These are phyloP conservation scores for Aspergillus steynii DNA, from an alignment of 495 filamentous ascomycete species.

Conservation along the genomic window DNA sequence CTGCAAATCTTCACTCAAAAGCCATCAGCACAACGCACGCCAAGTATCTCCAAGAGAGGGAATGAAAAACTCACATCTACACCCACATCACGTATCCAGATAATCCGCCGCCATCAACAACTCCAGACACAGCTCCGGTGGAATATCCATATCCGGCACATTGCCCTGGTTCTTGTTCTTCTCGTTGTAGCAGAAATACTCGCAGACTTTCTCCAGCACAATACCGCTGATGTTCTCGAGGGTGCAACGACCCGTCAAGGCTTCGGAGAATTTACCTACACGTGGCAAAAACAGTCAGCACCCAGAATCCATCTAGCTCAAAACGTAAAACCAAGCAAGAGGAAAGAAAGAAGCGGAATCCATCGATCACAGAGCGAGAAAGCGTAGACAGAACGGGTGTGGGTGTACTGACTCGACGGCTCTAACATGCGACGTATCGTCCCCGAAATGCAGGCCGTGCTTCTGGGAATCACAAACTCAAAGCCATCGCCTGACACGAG, in stretches of 20 bases:
- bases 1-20: slow-evolving; percentile 1
- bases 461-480: slow-evolving; percentile 82
- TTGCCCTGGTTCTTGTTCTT: slow-evolving; percentile 73
- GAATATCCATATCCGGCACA: slow-evolving; percentile 88
- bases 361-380: not conserved
- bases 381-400: not conserved
- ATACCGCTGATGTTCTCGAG: slow-evolving; percentile 78
- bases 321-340: not conserved
- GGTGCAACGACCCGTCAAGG: slow-evolving; percentile 60
- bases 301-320: too few species aligned
- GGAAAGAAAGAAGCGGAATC: not conserved
- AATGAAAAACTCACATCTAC: too few species aligned
- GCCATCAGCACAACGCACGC: not conserved
- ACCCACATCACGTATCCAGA: slow-evolving; percentile 49
- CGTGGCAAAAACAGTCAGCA: too few species aligned
- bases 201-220: slow-evolving; percentile 85
- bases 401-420: slow-evolving; percentile 59
- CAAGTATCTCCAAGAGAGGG: slow-evolving; percentile 7
- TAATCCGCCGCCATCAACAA: slow-evolving; percentile 83
- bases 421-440: slow-evolving; percentile 86
- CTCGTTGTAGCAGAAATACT: slow-evolving; percentile 89
- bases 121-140: slow-evolving; percentile 74
- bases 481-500: slow-evolving; percentile 84
- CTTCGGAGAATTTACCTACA: slow-evolving; percentile 71
- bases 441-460: slow-evolving; percentile 70